Evolutionary conservation across 2,329 filamentous ascomycete genomes (phyloP), one percentile per base, ranked within the genome.

Genomic region (Grosmannia penicillata): DNA sequence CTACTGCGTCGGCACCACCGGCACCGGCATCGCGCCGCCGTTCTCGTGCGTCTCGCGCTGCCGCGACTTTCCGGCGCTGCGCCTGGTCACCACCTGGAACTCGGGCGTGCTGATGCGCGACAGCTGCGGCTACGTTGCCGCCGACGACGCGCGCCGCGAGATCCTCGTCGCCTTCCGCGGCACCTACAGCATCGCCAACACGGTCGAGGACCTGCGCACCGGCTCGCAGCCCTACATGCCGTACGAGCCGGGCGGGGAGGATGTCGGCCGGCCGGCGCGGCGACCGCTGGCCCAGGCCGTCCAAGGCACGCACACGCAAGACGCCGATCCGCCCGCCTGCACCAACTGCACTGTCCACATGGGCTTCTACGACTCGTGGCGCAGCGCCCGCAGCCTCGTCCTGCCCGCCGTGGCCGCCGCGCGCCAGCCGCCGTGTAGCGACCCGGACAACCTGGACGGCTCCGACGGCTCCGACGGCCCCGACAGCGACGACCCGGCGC

Each of bases 101-200:
- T 95, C 91, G 0, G 91, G 91, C 0, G 68, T 79, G 10, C 64
- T 95, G 23, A 67, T 95, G 51, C 82, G 79, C 44, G 91, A 96
- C 57, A 93, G 83, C 48, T 95, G 86, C 57, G 91, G 91, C 43
- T 98, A 93, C 58, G 77, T 96, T 40, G 87, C 83, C 0, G 63
- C 96, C n/a, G 87, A 91, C 45, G 82, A 93, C 52, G 57, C 56
- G 17, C 14, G 44, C 35, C 50, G 26, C 43, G 42, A 21, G 43
- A 82, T 98, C 40, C 66, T 96, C 33, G 72, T 96, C 27, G 87
- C 86, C 8, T 96, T 96, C 52, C 77, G 91, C 33, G 91, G 91
- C 19, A 96, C 91, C 13, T 95, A 96, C 59, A 94, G 86, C 47
- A 70, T 98, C 50, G 72, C 85, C 38, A 94, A 96, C 56, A 87